Evolutionary conservation across 495 filamentous ascomycete genomes (phyloP), one percentile per base, ranked within the genome.

Genomic region (Aspergillus ellipticus): DNA sequence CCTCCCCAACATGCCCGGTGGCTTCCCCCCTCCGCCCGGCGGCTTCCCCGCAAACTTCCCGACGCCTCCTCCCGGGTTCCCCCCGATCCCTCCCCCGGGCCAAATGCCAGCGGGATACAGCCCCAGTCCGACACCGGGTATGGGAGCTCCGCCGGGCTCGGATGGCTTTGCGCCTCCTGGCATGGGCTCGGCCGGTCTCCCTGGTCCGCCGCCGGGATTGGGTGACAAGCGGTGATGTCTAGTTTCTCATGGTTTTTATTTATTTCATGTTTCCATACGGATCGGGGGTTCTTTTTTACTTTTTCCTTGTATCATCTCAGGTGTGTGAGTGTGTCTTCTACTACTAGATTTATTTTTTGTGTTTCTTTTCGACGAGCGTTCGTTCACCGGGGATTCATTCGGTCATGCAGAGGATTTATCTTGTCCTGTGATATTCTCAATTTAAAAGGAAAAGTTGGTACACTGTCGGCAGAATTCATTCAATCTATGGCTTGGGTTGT

Each of bases 11-110:
- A 67, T 77, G 70, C 70, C 74, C 43, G 79, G 28, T 17, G 79
- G 77, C 4, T 71, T 86, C 69, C 82, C 85, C 4, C 86, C 88
- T n/a, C 84, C 84, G 4, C 85, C 83, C 3, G 82, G 77, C 15
- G 79, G 75, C 20, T 78, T 85, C 54, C 82, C 80, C 11, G 75
- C 82, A 2, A 79, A 78, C 60, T 83, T 83, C 66, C 77, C 69
- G 45, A 62, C 67, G 43, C 76, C 61, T 26, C 67, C 74, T 17
- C 51, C 67, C 0, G 65, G 68, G 6, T 71, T 65, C 35, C 65
- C 64, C 16, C 62, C 65, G 13, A 54, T 62, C 21, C 63, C 50
- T 53, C 61, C 53, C 51, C 63, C 56, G 60, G 70, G 66, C 52
- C 61, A 26, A 22, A 49, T 58, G 15, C 53, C 58, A 49, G 52